phyloP scores from a whole-genome alignment of 2,329 filamentous ascomycete species.

The Cryoendolithus antarcticus region DNA sequence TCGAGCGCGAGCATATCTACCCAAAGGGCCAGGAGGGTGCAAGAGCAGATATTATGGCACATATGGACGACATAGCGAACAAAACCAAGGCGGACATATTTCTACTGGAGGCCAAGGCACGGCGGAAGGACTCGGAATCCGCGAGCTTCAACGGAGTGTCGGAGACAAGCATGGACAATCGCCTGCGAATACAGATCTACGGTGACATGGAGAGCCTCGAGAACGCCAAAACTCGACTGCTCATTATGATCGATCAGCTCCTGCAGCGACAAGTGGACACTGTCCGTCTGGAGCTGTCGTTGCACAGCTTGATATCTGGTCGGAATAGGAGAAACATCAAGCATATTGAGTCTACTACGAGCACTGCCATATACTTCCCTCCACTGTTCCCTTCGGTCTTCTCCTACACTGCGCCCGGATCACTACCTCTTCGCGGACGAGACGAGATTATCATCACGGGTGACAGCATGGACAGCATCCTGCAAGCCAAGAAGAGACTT shows the following conservation, averaged over 20 bases:
- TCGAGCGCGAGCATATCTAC: constrained; percentile 83
- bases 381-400: constrained; percentile 87
- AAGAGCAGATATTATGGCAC: constrained; percentile 62
- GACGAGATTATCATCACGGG: constrained; percentile 94
- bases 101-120: constrained; percentile 68
- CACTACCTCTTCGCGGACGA: constrained; percentile 61
- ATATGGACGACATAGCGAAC: constrained; percentile 73
- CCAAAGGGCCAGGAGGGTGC: constrained; percentile 44
- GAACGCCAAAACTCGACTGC: constrained; percentile 87
- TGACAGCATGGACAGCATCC: constrained; percentile 70
- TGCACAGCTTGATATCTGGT: constrained; percentile 87
- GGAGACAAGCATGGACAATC: constrained; percentile 71
- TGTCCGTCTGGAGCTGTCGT: constrained; percentile 69
- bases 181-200: constrained; percentile 86
- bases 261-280: constrained; percentile 64
- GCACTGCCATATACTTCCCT: constrained; percentile 96
- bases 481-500: constrained; percentile 80
- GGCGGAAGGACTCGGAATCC: constrained; percentile 60
- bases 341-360: constrained; percentile 86
- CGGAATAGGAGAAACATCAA: constrained; percentile 96
- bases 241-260: constrained; percentile 95
- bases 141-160: constrained; percentile 66
- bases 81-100: constrained; percentile 96
- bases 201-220: constrained; percentile 91
- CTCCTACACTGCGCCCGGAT: constrained; percentile 74